Base-by-base conservation (phyloP, 106 monocot genomes). In the Iris macrosiphon region DNA sequence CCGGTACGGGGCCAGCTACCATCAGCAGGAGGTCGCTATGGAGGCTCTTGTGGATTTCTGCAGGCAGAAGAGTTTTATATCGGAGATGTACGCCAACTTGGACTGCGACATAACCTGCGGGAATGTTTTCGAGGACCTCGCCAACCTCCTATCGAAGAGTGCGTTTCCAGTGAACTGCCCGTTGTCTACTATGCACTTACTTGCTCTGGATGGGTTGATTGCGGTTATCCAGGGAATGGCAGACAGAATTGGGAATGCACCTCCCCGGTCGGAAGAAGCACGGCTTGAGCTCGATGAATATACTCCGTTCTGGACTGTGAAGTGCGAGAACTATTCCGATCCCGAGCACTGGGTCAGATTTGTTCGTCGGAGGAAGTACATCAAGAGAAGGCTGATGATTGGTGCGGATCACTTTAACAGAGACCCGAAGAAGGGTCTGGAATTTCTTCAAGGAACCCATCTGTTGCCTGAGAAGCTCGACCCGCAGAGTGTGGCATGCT, bases 11-110 rank as follows among this genome's bases (percentile, higher is more conserved):
- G 73, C 73, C 20, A 76, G 62, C 24, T 89, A 73, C 50, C 83
- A 89, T 62, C 89, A 89, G 52, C 83, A 89, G 62, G 89, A 89
- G 79, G 83, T 89, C 44, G 89, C 83, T 8, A 48, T 89, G 76
- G 91, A 91, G 75, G 78, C 85, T 66, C 65, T 91, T 19, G 82
- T 82, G 24, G 87, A 88, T 28, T 82, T 88, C 38, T 88, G 87
- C 55, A 60, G 82, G 61, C 82, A 88, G 61, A 75, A 72, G 32
- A 50, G 52, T 17, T 88, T 82, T 53, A 85, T 85, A 73, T 57
- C 70, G 4, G 78, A 85, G 57, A 87, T 87, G 87, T 81, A 81
- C 69, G 71, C 78, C 3, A 87, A 87, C 40, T 70, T 87, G 59
- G 87, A 87, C 49, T 81, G 81, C 25, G 81, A 87, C 52, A 79